Percentiles rank a stretch among this genome's conserved stretches.
Evolutionary conservation across 2,329 filamentous ascomycete genomes (phyloP).

Genomic region (Penicillium janthinellum): DNA sequence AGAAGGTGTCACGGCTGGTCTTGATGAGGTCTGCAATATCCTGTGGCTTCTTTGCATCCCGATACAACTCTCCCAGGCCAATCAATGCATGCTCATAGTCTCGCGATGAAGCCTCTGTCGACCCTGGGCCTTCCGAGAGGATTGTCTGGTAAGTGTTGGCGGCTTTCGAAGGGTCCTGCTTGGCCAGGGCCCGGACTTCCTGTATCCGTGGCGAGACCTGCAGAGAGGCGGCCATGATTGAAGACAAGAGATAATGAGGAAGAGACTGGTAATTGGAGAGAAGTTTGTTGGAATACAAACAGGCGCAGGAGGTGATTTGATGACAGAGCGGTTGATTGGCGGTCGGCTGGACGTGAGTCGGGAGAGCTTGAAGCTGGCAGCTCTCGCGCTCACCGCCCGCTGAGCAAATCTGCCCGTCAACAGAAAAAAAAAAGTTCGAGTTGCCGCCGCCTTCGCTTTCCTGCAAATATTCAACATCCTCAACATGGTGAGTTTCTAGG

Average conservation of each 20-base stretch:
- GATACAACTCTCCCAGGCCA: constrained; percentile 87
- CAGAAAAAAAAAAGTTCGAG: constrained; percentile 39
- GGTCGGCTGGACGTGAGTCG: constrained; percentile 18
- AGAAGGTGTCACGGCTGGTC: constrained; percentile 86
- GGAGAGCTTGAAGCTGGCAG: constrained; percentile 33
- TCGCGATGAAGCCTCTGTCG: constrained; percentile 81
- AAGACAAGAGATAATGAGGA: constrained; percentile 1
- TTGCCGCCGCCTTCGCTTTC: constrained; percentile 19
- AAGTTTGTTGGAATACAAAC: constrained; percentile 1
- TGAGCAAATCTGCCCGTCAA: constrained; percentile 35
- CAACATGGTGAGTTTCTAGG: constrained; percentile 34
- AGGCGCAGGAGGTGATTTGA: constrained; percentile 12
- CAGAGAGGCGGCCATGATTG: constrained; percentile 51
- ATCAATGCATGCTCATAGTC: constrained; percentile 91
- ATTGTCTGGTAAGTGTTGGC: constrained; percentile 88
- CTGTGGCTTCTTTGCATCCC: constrained; percentile 75
- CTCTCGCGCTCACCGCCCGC: constrained; percentile 36
- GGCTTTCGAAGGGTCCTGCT: constrained; percentile 78
- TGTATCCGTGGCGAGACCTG: constrained; percentile 69
- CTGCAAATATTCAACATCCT: constrained; percentile 15
- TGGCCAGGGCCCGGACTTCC: constrained; percentile 83
- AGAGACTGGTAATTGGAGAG: neutral
- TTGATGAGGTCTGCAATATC: constrained; percentile 88
- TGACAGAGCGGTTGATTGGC: constrained; percentile 23
- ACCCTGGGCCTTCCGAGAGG: constrained; percentile 78